Evolutionary conservation across 345 rosid genomes (phyloP), one percentile per base, ranked within the genome.

Genomic region (Eucalyptus curtisii): DNA sequence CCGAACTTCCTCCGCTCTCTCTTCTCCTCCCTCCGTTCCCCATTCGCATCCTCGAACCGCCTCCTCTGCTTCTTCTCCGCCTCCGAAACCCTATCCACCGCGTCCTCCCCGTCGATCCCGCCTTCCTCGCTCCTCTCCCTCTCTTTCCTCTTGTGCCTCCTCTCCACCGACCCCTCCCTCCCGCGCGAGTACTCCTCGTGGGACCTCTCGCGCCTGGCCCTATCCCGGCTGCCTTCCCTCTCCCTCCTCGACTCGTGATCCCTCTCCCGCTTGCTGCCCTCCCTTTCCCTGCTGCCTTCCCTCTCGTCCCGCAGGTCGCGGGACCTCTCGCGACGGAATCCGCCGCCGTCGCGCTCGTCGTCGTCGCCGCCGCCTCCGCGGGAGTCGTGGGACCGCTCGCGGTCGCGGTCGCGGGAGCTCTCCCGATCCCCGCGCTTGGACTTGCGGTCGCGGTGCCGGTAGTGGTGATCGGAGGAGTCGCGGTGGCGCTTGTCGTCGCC

Each of bases 401-500:
- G 91, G 57, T 91, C 93, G 61, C 55, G 55, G 24, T 91, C 93
- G 71, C 90, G 94, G 49, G 92, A 90, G 86, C 90, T 59, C 81
- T 91, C 93, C 10, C 91, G 89, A 44, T 92, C 94, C 33, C 92
- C 94, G 33, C 90, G 95, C 90, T 87, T 92, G 31, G 93, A 90
- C 48, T 80, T 57, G 66, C 81, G 90, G 59, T 89, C 66, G 50
- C 47, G 81, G 52, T 25, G 87, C 48, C 40, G 93, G 57, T 86
- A 91, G 49, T 44, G 89, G 61, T 42, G 89, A 64, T 92, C 93
- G 86, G 93, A 90, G 86, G 93, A 90, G 76, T 95, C 95, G 40
- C 94, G 94, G 86, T 94, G 94, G 86, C 92, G 91, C 91, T 91
- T 94, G 31, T 92, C 93, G 87, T 93, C 95, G 10, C 57, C 95